These are phyloP conservation scores for Sicyos edulis DNA, from an alignment of 306 rosid genomes.

Conservation along the genomic window DNA sequence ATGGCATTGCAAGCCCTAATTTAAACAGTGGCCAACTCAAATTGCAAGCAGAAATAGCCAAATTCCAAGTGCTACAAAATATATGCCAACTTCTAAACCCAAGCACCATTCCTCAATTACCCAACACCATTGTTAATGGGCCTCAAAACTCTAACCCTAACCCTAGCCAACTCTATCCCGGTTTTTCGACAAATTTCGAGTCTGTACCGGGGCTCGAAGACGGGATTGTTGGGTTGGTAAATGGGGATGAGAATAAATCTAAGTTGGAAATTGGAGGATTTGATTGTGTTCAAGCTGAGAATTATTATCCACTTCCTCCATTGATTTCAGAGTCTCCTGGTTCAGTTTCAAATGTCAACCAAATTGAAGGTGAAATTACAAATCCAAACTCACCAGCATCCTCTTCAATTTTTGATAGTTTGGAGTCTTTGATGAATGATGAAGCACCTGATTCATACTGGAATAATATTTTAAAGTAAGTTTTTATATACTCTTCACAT, in stretches of 20 bases:
- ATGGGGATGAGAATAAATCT: conserved; percentile 15
- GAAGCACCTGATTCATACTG: conserved; percentile 55
- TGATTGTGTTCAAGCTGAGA: conserved; percentile 26
- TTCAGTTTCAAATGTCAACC: conserved; percentile 24
- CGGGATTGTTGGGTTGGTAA: conserved; percentile 23
- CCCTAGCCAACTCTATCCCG: conserved; percentile 4
- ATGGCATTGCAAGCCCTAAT: conserved; percentile 20
- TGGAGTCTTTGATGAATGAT: conserved; percentile 66
- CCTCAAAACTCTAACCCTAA: conserved; percentile 16
- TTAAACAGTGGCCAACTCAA: conserved; percentile 25
- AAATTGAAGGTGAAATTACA: conserved; percentile 27
- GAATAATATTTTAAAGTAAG: conserved; percentile 78
- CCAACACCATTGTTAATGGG: conserved; percentile 4
- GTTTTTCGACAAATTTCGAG: neutral
- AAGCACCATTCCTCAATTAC: conserved; percentile 28
- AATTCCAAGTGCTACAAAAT: conserved; percentile 53
- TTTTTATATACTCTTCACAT: neutral
- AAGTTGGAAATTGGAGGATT: neutral
- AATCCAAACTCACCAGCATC: conserved; percentile 18
- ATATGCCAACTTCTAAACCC: conserved; percentile 43
- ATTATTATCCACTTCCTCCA: conserved; percentile 33
- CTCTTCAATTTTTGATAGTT: conserved; percentile 43
- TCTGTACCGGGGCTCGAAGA: conserved; percentile 20
- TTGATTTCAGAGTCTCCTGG: conserved; percentile 37
- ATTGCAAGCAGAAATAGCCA: conserved; percentile 48